phyloP scores from a whole-genome alignment of 768 basidiomycete species.

The Gyrodon lividus region DNA sequence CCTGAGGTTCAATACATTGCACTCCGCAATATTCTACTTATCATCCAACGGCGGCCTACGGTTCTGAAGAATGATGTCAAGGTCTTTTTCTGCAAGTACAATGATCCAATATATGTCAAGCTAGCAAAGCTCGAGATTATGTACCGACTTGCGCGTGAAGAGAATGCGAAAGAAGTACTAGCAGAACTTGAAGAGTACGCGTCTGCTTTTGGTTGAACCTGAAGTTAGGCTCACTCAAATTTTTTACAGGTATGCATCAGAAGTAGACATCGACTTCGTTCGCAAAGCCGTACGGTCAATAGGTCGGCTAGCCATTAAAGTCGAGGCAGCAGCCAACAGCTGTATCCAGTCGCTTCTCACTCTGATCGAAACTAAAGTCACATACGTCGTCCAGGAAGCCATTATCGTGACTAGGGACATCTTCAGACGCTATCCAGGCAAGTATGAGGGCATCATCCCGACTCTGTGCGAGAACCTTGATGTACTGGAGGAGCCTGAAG shows the following conservation, averaged over 20 bases:
- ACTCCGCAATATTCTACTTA: constrained; percentile 92
- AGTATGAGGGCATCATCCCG: constrained; percentile 95
- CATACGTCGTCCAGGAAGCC: constrained; percentile 96
- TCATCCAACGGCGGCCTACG: constrained; percentile 90
- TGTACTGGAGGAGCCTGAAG: constrained; percentile 90
- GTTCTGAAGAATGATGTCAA: constrained; percentile 97
- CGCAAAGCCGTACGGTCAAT: constrained; percentile 97
- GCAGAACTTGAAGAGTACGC: constrained; percentile 92
- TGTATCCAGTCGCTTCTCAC: constrained; percentile 86
- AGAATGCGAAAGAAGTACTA: constrained; percentile 89
- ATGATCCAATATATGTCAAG: constrained; percentile 99
- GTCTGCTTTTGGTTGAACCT: background rate
- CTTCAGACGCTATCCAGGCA: constrained; percentile 94
- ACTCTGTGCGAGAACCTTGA: constrained; percentile 92
- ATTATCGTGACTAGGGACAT: constrained; percentile 98
- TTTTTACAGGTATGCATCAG: constrained; percentile 81
- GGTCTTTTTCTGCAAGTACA: constrained; percentile 99
- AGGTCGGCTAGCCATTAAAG: constrained; percentile 97
- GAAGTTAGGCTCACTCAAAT: too few species aligned
- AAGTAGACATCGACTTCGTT: constrained; percentile 98
- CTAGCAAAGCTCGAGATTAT: constrained; percentile 98
- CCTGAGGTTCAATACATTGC: constrained; percentile 99
- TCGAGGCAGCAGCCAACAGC: constrained; percentile 80
- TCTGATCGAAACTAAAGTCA: constrained; percentile 90
- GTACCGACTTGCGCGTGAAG: constrained; percentile 94